These are phyloP conservation scores for Myriosclerotinia duriaeana DNA, from an alignment of 2,329 filamentous ascomycete species.

Conservation along the genomic window DNA sequence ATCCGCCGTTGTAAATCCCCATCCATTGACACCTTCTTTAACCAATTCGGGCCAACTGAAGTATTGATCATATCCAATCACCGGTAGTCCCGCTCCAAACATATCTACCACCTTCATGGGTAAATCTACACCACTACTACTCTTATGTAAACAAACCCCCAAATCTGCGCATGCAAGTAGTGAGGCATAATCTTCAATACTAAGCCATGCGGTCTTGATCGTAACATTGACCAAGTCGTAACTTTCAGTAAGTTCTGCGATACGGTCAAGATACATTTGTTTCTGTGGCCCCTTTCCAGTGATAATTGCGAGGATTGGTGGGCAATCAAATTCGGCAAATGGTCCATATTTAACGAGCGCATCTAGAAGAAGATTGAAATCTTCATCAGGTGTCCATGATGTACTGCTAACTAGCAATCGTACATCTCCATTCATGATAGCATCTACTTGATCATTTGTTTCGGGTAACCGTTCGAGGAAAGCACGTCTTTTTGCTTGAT, in stretches of 20 bases:
- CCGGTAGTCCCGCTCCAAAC: constrained; percentile 92
- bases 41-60: constrained; percentile 91
- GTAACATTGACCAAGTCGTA: constrained; percentile 64
- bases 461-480: constrained; percentile 68
- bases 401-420: constrained; percentile 86
- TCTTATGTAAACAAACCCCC: constrained; percentile 88
- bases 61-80: constrained; percentile 81
- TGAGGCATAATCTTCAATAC: constrained; percentile 77
- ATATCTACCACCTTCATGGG: constrained; percentile 99
- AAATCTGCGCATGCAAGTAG: constrained; percentile 84
- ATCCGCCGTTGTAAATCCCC: constrained; percentile 72
- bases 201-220: constrained; percentile 82
- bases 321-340: constrained; percentile 43
- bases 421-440: constrained; percentile 58
- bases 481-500: constrained; percentile 47
- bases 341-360: constrained; percentile 74
- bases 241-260: constrained; percentile 59
- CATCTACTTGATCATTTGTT: constrained; percentile 58
- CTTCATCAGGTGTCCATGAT: constrained; percentile 96
- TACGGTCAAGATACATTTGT: constrained; percentile 66
- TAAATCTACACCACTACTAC: constrained; percentile 89
- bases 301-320: constrained; percentile 82
- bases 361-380: constrained; percentile 84
- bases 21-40: constrained; percentile 79
- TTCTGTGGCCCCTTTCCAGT: constrained; percentile 92